Conservation (phyloP, 441 rosid species). For the Adansonia rubrostipa region DNA sequence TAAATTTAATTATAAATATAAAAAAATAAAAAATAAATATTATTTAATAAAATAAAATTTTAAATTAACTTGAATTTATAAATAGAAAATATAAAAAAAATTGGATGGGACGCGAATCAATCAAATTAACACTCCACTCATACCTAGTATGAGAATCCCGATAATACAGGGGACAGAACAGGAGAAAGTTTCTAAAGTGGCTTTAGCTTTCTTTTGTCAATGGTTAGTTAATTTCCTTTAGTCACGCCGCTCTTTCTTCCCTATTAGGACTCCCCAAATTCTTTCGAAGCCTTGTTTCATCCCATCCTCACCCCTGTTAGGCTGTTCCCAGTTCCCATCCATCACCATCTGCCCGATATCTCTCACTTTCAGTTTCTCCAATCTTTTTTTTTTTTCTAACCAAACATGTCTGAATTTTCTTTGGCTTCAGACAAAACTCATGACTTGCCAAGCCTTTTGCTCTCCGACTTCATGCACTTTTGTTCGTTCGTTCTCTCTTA, state of each 20-base stretch:
- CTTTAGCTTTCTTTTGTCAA: conserved; percentile 26
- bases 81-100: no score
- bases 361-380: not conserved
- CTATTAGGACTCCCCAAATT: not conserved
- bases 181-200: conserved; percentile 38
- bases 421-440: conserved; percentile 38
- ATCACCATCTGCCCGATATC: conserved; percentile 22
- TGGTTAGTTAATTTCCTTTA: conserved; percentile 40
- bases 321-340: conserved; percentile 12
- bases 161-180: conserved; percentile 19
- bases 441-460: conserved; percentile 45
- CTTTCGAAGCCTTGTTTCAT: conserved; percentile 11
- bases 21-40: no score
- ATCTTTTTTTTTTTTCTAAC: conserved; percentile 18
- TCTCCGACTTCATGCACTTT: conserved; percentile 55
- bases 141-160: no score
- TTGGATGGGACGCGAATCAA: no score
- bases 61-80: no score
- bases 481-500: conserved; percentile 62
- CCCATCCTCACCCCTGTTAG: conserved; percentile 18
- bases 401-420: conserved; percentile 63
- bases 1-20: no score
- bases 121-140: no score
- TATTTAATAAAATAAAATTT: no score
- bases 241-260: conserved; percentile 54